phyloP scores from a whole-genome alignment of 768 basidiomycete genomes.

The Psilocybe tampanensis region DNA sequence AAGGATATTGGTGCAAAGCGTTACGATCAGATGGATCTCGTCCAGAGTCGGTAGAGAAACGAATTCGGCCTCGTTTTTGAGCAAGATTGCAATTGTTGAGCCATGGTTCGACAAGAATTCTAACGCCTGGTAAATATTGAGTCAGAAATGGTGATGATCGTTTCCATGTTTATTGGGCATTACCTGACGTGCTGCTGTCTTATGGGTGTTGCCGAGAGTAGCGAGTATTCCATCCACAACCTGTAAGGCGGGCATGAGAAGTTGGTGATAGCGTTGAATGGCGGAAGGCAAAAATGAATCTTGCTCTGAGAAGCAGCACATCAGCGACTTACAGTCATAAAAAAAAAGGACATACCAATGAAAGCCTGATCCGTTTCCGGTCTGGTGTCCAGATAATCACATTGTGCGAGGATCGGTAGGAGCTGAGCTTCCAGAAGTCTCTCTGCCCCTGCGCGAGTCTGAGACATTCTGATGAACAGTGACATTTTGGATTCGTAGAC shows the following conservation, averaged over 20 bases:
- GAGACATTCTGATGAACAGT: conserved; percentile 80
- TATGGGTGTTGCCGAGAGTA: conserved; percentile 71
- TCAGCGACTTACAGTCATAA: neutral
- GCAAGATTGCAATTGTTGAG: conserved; percentile 79
- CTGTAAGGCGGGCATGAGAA: conserved; percentile 86
- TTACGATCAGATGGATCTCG: conserved; percentile 79
- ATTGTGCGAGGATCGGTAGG: conserved; percentile 73
- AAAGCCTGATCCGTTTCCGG: conserved; percentile 84
- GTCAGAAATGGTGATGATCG: neutral
- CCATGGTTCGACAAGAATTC: conserved; percentile 84
- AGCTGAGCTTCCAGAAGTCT: conserved; percentile 78
- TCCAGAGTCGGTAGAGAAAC: conserved; percentile 69
- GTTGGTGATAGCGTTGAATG: conserved; percentile 87
- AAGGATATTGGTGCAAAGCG: conserved; percentile 67
- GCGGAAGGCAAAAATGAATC: conserved; percentile 89
- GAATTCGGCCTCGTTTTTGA: conserved; percentile 72
- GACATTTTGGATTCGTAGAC: conserved; percentile 97
- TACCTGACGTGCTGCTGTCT: conserved; percentile 72
- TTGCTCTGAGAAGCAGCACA: conserved; percentile 49
- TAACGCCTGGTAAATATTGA: conserved; percentile 51
- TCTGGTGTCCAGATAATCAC: conserved; percentile 84
- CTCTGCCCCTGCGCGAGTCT: conserved; percentile 84
- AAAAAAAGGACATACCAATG: conserved; percentile 55
- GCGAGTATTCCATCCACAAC: conserved; percentile 77
- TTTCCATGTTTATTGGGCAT: conserved; percentile 10